Base-by-base conservation (phyloP, 768 basidiomycete genomes). In the Pleurotus sapidus region DNA sequence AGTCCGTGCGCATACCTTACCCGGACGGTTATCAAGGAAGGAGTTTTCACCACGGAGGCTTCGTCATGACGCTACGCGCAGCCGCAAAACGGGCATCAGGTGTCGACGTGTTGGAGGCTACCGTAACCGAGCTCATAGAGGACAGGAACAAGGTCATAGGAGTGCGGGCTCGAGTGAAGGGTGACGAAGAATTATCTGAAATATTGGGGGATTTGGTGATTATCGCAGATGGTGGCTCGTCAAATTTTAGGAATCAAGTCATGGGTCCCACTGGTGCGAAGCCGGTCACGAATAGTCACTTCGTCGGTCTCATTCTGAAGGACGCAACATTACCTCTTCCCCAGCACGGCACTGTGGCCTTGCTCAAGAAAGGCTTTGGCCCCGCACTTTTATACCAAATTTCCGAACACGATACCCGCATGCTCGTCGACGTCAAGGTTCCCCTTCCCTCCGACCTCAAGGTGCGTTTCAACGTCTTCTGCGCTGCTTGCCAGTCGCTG, bases 371-470 rank as follows among this genome's bases (percentile, higher is more conserved):
- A 59, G 88, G 85, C 23, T 80, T 81, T 43, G 97, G 96, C 1
- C 95, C 95, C 3, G 93, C 96, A 42, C 77, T 99, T 46, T 68
- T 97, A 58, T 99, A 99, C 75, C 95, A 96, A 69, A 95, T 99
- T 64, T 88, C 82, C 5, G 75, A 86, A 66, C 82, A 85, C 65
- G 93, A 97, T 70, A 98, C 95, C 5, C 84, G 97, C 34, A 95
- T 99, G 74, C 84, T 99, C 55, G 83, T 98, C 55, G 95, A 98
- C 72, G 80, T 98, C 46, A 92, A 92, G 65, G 75, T 80, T 1
- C 91, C 93, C 7, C 77, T 95, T 51, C 95, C 95, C 0, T 76
- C 86, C 1, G 89, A 93, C 67, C 79, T 94, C 63, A 91, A 90
- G 74, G 92, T 84, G 63, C 58, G 78, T 65, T 24, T 53, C 11